Conservation (phyloP, 371 early-diverging fungal species). For the Amoeboaphelidium protococcarum region DNA sequence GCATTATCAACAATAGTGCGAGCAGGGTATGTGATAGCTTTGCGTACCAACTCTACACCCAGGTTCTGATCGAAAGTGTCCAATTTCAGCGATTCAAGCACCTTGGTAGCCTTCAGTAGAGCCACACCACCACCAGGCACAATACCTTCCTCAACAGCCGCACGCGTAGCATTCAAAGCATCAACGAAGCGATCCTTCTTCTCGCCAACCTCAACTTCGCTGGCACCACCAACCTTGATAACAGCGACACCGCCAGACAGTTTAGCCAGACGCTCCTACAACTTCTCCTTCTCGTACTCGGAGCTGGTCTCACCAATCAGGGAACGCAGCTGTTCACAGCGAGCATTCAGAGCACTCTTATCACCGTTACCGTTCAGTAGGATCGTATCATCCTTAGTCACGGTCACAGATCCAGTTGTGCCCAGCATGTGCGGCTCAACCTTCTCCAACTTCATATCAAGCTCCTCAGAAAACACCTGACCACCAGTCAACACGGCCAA, state of each 20-base stretch:
- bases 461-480: conserved; percentile 80
- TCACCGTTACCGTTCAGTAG: conserved; percentile 78
- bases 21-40: conserved; percentile 73
- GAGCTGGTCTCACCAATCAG: conserved; percentile 56
- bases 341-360: conserved; percentile 57
- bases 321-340: conserved; percentile 83
- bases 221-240: conserved; percentile 85
- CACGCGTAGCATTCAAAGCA: conserved; percentile 90
- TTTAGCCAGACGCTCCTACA: conserved; percentile 94
- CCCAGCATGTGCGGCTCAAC: conserved; percentile 58
- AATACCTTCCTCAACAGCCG: conserved; percentile 95
- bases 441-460: conserved; percentile 81
- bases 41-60: conserved; percentile 74
- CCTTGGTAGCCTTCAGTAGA: conserved; percentile 62
- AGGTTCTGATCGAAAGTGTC: conserved; percentile 92
- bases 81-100: conserved; percentile 43
- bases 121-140: conserved; percentile 93
- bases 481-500: conserved; percentile 79
- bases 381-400: conserved; percentile 94
- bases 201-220: conserved; percentile 94
- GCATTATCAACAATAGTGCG: conserved; percentile 86
- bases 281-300: conserved; percentile 91
- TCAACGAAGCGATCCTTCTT: conserved; percentile 97
- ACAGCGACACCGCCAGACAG: conserved; percentile 92
- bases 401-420: conserved; percentile 50